These are phyloP conservation scores for Rubia yunnanensis DNA, from an alignment of 257 asterid species.

Conservation along the genomic window DNA sequence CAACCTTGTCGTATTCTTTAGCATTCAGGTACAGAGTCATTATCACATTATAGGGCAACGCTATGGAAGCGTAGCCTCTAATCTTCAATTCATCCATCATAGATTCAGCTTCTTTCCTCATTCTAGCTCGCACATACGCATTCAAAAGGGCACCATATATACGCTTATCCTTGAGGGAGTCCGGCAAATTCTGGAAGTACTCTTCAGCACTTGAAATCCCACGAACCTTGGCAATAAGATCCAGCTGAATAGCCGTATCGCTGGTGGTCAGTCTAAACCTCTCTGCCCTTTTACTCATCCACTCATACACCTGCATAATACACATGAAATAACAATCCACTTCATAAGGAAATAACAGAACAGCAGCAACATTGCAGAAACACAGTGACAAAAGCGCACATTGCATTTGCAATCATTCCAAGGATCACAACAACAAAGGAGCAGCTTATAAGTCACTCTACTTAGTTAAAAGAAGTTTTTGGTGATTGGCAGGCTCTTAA, in stretches of 20 bases:
- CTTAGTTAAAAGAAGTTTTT: neutral
- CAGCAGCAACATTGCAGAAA: neutral
- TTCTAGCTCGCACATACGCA: slow-evolving; percentile 53
- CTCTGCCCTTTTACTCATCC: slow-evolving; percentile 83
- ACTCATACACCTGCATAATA: slow-evolving; percentile 59
- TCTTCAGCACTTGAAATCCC: slow-evolving; percentile 77
- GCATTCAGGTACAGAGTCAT: slow-evolving; percentile 79
- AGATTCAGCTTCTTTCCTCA: slow-evolving; percentile 74
- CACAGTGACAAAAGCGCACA: neutral
- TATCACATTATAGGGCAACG: slow-evolving; percentile 79
- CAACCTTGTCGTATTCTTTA: slow-evolving; percentile 48
- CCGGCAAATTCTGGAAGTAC: slow-evolving; percentile 57
- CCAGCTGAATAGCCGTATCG: slow-evolving; percentile 85
- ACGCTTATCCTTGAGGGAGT: slow-evolving; percentile 62
- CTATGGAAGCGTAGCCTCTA: slow-evolving; percentile 45
- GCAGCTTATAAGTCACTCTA: neutral
- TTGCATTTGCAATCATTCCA: neutral
- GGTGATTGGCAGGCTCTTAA: neutral
- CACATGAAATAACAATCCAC: neutral
- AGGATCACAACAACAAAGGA: no score
- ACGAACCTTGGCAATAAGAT: slow-evolving; percentile 70
- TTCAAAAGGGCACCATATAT: slow-evolving; percentile 79
- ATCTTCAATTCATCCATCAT: slow-evolving; percentile 47
- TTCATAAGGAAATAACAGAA: neutral
- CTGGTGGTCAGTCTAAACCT: slow-evolving; percentile 55